These are phyloP conservation scores for Diaporthe humulicola DNA, from an alignment of 2,329 filamentous ascomycete genomes.

Conservation along the genomic window DNA sequence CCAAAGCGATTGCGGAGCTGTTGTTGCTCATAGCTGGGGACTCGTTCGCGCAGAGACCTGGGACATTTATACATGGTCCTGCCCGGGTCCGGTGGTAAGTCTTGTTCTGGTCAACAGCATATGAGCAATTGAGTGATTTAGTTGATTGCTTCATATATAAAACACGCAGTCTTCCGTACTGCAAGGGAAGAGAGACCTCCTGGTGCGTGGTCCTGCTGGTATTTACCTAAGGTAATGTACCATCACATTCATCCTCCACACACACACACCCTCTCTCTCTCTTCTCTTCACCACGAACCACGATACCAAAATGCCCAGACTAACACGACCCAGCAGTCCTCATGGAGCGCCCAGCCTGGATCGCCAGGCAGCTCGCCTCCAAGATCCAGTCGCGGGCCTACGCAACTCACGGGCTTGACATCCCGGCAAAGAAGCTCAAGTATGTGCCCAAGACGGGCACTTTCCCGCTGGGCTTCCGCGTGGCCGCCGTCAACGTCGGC, in stretches of 20 bases:
- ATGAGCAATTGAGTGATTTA: background rate
- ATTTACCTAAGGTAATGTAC: background rate
- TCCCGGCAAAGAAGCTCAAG: slow-evolving; percentile 87
- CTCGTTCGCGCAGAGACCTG: background rate
- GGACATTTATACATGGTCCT: background rate
- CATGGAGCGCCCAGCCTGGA: slow-evolving; percentile 39
- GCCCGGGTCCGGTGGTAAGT: background rate
- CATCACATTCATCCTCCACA: background rate
- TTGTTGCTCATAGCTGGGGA: slow-evolving; percentile 27
- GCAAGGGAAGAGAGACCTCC: background rate
- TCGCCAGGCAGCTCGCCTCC: slow-evolving; percentile 41
- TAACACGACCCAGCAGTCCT: background rate
- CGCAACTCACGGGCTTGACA: slow-evolving; percentile 43
- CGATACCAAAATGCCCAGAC: background rate
- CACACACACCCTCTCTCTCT: background rate
- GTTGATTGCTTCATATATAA: background rate
- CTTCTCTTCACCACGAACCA: background rate
- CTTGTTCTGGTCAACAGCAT: background rate
- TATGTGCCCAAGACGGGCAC: slow-evolving; percentile 88
- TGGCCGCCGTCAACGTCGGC: slow-evolving; percentile 89
- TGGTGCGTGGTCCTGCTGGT: background rate
- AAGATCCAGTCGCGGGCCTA: slow-evolving; percentile 45
- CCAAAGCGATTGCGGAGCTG: slow-evolving; percentile 32
- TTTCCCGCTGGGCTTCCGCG: slow-evolving; percentile 91
- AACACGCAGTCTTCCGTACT: background rate